Percentiles rank a stretch among this genome's conserved stretches.
Conservation (phyloP, 164 flowering plant species). For the Piper longum region DNA sequence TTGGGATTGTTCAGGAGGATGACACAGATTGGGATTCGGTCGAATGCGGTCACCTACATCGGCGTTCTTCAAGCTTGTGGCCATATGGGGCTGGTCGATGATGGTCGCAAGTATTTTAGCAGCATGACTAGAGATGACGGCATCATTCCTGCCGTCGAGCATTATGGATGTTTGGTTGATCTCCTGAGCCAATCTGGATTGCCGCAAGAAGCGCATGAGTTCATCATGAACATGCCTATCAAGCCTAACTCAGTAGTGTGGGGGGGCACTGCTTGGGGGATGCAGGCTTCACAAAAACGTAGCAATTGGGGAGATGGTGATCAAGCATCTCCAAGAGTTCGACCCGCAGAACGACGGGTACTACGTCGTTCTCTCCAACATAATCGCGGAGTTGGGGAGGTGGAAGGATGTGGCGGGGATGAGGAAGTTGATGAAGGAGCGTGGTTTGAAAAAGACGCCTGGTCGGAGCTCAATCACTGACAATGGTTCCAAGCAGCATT, state of each 20-base stretch:
- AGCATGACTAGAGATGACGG: slow-evolving; percentile 29
- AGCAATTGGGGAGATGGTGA: slow-evolving; percentile 25
- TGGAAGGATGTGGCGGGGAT: slow-evolving; percentile 25
- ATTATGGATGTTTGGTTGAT: slow-evolving; percentile 44
- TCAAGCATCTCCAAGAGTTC: slow-evolving; percentile 15
- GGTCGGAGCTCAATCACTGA: slow-evolving; percentile 34
- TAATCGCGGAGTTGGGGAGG: slow-evolving; percentile 27
- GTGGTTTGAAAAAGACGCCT: slow-evolving; percentile 31
- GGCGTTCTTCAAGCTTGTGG: slow-evolving; percentile 24
- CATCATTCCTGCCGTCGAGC: slow-evolving; percentile 35
- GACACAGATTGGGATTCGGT: slow-evolving; percentile 14
- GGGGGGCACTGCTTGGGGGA: slow-evolving; percentile 36
- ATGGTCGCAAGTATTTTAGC: slow-evolving; percentile 20
- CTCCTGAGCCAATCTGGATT: slow-evolving; percentile 36
- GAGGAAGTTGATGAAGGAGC: slow-evolving; percentile 25
- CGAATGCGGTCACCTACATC: slow-evolving; percentile 33
- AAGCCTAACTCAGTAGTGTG: slow-evolving; percentile 30
- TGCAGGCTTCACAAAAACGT: slow-evolving; percentile 32
- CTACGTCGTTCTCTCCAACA: slow-evolving; percentile 33
- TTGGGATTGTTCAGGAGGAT: slow-evolving; percentile 19
- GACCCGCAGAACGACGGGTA: slow-evolving; percentile 31
- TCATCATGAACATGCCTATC: slow-evolving; percentile 29
- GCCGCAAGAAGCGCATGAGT: slow-evolving; percentile 30
- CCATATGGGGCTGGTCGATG: slow-evolving; percentile 33
- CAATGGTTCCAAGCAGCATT: slow-evolving; percentile 11